phyloP scores from a whole-genome alignment of 2,329 filamentous ascomycete genomes.

The Ophiocordyceps camponoti-saundersi region DNA sequence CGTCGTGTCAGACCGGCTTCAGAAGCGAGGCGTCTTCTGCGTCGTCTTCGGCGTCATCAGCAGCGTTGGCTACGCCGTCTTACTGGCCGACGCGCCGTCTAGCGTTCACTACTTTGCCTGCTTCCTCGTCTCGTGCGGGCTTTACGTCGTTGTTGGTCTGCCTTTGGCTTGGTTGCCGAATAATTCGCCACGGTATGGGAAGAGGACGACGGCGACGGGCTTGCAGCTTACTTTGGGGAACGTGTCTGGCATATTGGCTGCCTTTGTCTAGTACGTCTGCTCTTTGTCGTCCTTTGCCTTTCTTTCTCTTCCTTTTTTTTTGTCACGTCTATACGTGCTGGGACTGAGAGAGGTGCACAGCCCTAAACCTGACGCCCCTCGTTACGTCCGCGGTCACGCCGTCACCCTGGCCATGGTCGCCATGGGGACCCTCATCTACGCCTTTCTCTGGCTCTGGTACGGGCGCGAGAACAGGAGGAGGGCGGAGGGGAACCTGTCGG shows the following conservation, averaged over 20 bases:
- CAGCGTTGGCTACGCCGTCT: constrained; percentile 50
- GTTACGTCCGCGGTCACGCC: constrained; percentile 45
- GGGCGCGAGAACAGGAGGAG: constrained; percentile 27
- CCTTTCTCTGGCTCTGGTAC: constrained; percentile 36
- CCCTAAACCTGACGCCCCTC: constrained; percentile 28
- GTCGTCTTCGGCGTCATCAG: constrained; percentile 45
- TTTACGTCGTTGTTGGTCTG: constrained; percentile 45
- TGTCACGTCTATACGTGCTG: too few relatives aligned
- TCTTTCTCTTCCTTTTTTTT: neutral
- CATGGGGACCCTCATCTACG: constrained; percentile 34
- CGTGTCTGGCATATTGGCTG: constrained; percentile 53
- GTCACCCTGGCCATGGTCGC: constrained; percentile 41
- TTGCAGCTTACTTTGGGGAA: constrained; percentile 58
- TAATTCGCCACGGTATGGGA: constrained; percentile 60
- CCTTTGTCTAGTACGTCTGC: constrained; percentile 38
- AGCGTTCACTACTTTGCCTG: constrained; percentile 60
- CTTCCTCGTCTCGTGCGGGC: constrained; percentile 55
- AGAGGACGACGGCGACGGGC: constrained; percentile 55
- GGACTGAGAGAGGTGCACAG: too few relatives aligned
- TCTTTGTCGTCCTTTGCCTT: neutral
- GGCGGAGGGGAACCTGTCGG: constrained; percentile 18
- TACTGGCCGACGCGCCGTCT: constrained; percentile 41
- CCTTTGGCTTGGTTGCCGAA: constrained; percentile 43
- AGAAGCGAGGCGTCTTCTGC: constrained; percentile 47
- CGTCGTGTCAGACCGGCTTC: constrained; percentile 48